Evolutionary conservation across 1,284 basidiomycete genomes (phyloP), one percentile per base, ranked within the genome.

Genomic region (Flammula alnicola): DNA sequence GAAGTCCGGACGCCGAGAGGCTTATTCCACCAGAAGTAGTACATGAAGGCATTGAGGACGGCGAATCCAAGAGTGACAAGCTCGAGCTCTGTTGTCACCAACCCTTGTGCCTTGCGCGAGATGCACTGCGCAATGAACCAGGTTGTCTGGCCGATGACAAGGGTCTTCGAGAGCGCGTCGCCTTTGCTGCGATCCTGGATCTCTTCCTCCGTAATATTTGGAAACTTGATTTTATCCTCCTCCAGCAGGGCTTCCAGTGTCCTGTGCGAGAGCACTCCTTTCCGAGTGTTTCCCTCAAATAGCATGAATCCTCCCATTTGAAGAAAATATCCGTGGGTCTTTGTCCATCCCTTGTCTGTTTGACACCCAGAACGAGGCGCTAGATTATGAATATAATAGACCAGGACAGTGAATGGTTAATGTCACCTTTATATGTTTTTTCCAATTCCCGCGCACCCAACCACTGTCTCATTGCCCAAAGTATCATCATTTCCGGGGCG

Each of bases 221-320:
- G n/a, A n/a, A n/a, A n/a, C n/a, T n/a, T n/a, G n/a, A n/a, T 63
- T 58, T 73, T 72, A 49, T 68, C 67, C 36, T 71, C 70, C 4
- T 52, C 30, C 30, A 74, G 67, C 9, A 68, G 64, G 12, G 56
- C 52, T 27, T 59, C 52, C 1, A 64, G 52, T 5, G 65, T 59
- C 3, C 16, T 23, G 12, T n/a, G n/a, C n/a, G n/a, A n/a, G n/a
- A n/a, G n/a, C n/a, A n/a, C n/a, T n/a, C n/a, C n/a, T n/a, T n/a
- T n/a, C n/a, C n/a, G n/a, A n/a, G n/a, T n/a, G n/a, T 55, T 46
- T n/a, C 43, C 36, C 9, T 46, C 46, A 12, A 60, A 37, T 10
- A 63, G 55, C 36, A 57, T 50, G 26, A 67, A 67, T 0, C 68
- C 69, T 7, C 68, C 67, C 69, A 69, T 70, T 16, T 56, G 51